Evolutionary conservation across 2,329 filamentous ascomycete species (phyloP).

Genomic region (Mycosphaerella sp.): DNA sequence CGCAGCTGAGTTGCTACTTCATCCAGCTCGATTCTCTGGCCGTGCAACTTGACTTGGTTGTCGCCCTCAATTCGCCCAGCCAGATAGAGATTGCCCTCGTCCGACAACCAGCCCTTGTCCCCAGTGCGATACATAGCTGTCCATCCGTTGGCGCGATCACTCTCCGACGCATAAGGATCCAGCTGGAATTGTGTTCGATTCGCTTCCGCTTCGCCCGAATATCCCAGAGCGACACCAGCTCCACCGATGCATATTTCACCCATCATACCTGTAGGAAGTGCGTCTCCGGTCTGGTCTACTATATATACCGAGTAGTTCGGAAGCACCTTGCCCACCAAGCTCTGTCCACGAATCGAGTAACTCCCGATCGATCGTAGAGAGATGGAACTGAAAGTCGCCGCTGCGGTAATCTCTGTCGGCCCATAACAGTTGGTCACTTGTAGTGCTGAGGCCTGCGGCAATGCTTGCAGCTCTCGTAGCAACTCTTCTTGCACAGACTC

Average conservation of each 20-base stretch:
- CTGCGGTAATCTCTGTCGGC: slow-evolving; percentile 1
- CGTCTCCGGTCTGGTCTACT: slow-evolving; percentile 36
- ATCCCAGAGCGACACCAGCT: slow-evolving; percentile 34
- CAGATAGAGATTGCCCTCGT: slow-evolving; percentile 34
- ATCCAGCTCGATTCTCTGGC: slow-evolving; percentile 42
- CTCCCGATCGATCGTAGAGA: background rate
- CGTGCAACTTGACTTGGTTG: slow-evolving; percentile 44
- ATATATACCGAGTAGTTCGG: slow-evolving; percentile 39
- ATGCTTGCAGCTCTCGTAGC: background rate
- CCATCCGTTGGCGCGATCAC: background rate
- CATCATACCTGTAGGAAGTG: slow-evolving; percentile 36
- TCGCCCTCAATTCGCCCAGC: slow-evolving; percentile 40
- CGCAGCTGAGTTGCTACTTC: slow-evolving; percentile 41
- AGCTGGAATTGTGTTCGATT: background rate
- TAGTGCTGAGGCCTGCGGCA: background rate
- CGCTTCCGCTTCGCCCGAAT: slow-evolving; percentile 23
- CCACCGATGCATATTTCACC: slow-evolving; percentile 43
- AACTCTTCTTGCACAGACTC: slow-evolving; percentile 22
- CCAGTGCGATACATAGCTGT: slow-evolving; percentile 35
- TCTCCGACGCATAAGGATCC: background rate
- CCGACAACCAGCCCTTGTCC: slow-evolving; percentile 34
- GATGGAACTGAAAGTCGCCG: background rate
- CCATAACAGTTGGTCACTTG: background rate
- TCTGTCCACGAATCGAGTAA: no score
- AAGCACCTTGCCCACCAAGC: slow-evolving; percentile 15